phyloP scores from a whole-genome alignment of 78 protist genomes.

The Chrysochromulina tobinii region DNA sequence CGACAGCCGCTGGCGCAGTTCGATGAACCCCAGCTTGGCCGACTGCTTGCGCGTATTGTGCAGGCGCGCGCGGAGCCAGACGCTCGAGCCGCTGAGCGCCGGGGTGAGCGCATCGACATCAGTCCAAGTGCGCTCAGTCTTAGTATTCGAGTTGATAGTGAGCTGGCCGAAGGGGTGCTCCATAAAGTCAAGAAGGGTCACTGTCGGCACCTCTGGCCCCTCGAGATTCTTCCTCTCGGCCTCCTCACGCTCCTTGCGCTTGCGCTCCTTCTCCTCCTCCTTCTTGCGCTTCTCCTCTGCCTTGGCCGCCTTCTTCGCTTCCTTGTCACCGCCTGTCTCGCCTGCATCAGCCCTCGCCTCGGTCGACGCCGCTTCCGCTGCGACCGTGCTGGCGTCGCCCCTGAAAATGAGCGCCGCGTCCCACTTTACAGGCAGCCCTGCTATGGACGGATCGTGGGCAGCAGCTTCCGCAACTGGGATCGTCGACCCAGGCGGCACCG shows the following conservation, averaged over 20 bases:
- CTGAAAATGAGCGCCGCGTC: background rate
- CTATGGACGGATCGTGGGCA: background rate
- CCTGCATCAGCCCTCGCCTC: background rate
- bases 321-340: background rate
- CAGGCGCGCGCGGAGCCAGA: conserved; percentile 8
- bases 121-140: background rate
- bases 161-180: background rate
- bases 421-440: background rate
- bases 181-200: background rate
- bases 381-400: background rate
- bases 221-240: background rate
- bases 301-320: conserved; percentile 14
- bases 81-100: background rate
- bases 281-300: conserved; percentile 7
- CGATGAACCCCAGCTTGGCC: background rate
- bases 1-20: background rate
- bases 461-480: background rate
- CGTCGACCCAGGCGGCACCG: background rate
- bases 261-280: conserved; percentile 10
- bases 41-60: background rate
- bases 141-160: background rate
- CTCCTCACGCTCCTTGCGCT: background rate
- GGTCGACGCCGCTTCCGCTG: background rate
- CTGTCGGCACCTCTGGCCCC: conserved; percentile 1
- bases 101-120: no score